Base-by-base conservation (phyloP, 306 rosid genomes). In the Trifolium pratense region DNA sequence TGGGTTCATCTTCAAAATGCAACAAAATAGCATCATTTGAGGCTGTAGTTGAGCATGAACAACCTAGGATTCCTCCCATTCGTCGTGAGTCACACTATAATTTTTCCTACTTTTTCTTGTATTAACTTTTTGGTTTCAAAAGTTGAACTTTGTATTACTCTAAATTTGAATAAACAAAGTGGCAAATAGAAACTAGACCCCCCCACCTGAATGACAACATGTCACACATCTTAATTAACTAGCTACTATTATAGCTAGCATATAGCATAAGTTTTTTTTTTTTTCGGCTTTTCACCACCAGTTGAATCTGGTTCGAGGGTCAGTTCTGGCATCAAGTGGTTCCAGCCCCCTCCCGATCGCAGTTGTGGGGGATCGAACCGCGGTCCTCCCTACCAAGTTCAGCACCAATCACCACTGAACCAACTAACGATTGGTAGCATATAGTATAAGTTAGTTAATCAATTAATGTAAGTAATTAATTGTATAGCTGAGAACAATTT, bases 21-120 rank as follows among this genome's bases (percentile, higher is more conserved):
- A 78, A 37, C 84, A 92, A 84, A 68, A 67, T 80, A 21, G 40
- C 85, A 10, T 23, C 92, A 68, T 76, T 88, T 80, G 88, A 88
- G 61, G 17, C 87, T 66, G 36, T 81, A 12, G 59, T 80, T 6
- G 86, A 93, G 82, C 88, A 75, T 56, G 88, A 91, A 70, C 93
- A 84, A 75, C 83, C 92, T 17, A 88, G 91, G 84, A 77, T 90
- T 74, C 87, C 95, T 75, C 92, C 97, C 10, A 87, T 91, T 81
- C 93, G 89, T 76, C 97, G 99, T 94, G 66, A 86, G 99, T 84
- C 74, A 66, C 75, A 45, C 66, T 74, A 58, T 67, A 49, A 16
- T 12, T 12, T 45, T 46, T 16, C 37, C 25, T 53, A 42, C 20
- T 8, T 34, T 13, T 59, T 15, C 13, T 70, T 40, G 36, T 13